A percentile compares a stretch with the other conserved stretches of the same genome.
These are phyloP conservation scores for Apiospora sp. DNA, from an alignment of 2,329 filamentous ascomycete genomes.

Conservation along the genomic window DNA sequence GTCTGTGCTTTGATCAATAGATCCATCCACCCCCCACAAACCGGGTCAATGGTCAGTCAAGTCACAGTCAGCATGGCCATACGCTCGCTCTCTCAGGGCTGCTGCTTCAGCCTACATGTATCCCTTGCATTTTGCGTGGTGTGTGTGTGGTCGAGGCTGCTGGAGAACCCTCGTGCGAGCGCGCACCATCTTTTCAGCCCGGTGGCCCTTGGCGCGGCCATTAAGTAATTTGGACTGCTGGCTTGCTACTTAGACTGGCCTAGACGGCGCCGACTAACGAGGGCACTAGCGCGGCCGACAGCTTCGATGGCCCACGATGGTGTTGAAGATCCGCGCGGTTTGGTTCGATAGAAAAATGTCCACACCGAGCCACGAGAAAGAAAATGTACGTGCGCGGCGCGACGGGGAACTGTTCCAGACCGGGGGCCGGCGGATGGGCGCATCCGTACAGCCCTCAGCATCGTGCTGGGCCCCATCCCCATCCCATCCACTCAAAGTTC, in stretches of 20 bases:
- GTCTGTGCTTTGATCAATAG: not conserved
- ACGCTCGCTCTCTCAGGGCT: too few relatives aligned
- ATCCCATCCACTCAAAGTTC: not conserved
- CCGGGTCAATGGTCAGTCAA: too few relatives aligned
- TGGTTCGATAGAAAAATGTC: too few relatives aligned
- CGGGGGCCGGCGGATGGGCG: not conserved
- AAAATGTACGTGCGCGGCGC: not conserved
- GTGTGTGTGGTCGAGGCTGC: not conserved
- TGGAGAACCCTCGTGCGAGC: too few relatives aligned
- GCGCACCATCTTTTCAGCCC: not conserved
- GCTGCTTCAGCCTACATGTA: not conserved
- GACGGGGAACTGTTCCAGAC: constrained; percentile 10
- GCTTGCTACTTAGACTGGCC: not conserved
- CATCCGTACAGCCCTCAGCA: not conserved
- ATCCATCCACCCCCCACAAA: not conserved
- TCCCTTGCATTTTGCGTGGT: not conserved
- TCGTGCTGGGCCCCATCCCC: not conserved
- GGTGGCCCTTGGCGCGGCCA: not conserved
- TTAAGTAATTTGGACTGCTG: not conserved
- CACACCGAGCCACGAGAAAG: too few relatives aligned
- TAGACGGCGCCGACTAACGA: not conserved
- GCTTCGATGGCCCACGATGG: not conserved
- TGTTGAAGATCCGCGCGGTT: constrained; percentile 1
- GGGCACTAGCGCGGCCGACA: not conserved
- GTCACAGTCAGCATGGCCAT: too few relatives aligned